Percentiles rank a stretch among this genome's conserved stretches.
Conservation (phyloP, 202 grass and related monocot species). For the Musa balbisiana region DNA sequence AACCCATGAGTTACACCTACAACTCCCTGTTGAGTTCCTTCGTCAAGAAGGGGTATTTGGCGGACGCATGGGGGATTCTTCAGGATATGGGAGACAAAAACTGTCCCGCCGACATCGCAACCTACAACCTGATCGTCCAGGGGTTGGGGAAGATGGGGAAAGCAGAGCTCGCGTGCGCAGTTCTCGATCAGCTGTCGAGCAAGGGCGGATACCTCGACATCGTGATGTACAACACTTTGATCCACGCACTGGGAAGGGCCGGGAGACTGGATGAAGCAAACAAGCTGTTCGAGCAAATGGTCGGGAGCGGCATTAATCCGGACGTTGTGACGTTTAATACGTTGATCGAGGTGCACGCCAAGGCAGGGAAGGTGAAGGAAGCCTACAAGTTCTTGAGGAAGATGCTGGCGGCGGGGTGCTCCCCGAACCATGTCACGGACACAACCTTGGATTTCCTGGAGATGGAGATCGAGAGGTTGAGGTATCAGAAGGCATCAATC, state of each 20-base stretch:
- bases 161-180: constrained; percentile 53
- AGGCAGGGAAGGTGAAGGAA: constrained; percentile 73
- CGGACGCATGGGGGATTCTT: constrained; percentile 73
- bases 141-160: constrained; percentile 74
- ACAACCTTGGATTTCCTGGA: constrained; percentile 73
- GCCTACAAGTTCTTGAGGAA: constrained; percentile 79
- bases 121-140: constrained; percentile 86
- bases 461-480: constrained; percentile 73
- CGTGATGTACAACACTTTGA: constrained; percentile 94
- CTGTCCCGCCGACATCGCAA: constrained; percentile 76
- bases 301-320: constrained; percentile 56
- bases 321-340: constrained; percentile 96
- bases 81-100: constrained; percentile 61
- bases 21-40: constrained; percentile 89
- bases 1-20: constrained; percentile 78
- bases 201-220: constrained; percentile 84
- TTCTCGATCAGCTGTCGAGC: constrained; percentile 61
- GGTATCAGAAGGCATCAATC: constrained; percentile 26
- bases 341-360: constrained; percentile 82
- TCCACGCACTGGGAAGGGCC: constrained; percentile 69
- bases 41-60: constrained; percentile 89
- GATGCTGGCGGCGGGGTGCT: constrained; percentile 68
- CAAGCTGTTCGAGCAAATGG: constrained; percentile 63
- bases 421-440: constrained; percentile 75
- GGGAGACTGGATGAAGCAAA: constrained; percentile 67